phyloP scores from a whole-genome alignment of 2,329 filamentous ascomycete species.

The Fusarium anguioides region DNA sequence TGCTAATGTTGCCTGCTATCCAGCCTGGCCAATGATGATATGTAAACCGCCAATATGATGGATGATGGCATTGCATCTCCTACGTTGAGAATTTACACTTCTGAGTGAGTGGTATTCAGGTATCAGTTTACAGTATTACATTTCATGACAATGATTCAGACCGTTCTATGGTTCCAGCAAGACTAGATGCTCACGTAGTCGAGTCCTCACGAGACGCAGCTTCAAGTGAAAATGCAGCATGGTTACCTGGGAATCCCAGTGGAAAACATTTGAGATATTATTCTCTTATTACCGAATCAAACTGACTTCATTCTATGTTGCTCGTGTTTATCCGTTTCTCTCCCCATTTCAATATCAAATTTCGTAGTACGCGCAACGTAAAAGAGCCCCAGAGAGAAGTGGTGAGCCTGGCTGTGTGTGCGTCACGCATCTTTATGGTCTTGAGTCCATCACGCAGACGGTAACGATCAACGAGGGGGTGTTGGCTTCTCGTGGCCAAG shows the following conservation, averaged over 20 bases:
- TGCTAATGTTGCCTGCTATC: no score
- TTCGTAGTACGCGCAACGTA: conserved; percentile 23
- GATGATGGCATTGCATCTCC: no score
- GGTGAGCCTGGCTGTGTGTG: conserved; percentile 27
- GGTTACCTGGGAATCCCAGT: not conserved
- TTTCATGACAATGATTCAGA: not conserved
- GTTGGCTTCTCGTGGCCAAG: conserved; percentile 43
- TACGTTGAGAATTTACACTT: not conserved
- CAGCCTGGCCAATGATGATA: no score
- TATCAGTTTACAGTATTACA: not conserved
- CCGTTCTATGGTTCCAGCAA: not conserved
- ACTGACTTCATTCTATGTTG: conserved; percentile 33
- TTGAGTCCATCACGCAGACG: conserved; percentile 40
- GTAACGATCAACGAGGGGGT: conserved; percentile 20
- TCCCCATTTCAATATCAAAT: conserved; percentile 19
- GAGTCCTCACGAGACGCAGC: not conserved
- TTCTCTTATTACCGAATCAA: conserved; percentile 22
- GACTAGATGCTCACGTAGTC: not conserved
- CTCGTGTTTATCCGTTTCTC: conserved; percentile 24
- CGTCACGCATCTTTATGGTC: conserved; percentile 42
- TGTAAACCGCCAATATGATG: no score
- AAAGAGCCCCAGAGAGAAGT: conserved; percentile 19
- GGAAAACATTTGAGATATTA: not conserved
- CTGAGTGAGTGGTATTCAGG: not conserved
- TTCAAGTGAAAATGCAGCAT: not conserved